These are phyloP conservation scores for Rhizopus sp. DNA, from an alignment of 371 early-diverging fungal genomes.

Conservation along the genomic window DNA sequence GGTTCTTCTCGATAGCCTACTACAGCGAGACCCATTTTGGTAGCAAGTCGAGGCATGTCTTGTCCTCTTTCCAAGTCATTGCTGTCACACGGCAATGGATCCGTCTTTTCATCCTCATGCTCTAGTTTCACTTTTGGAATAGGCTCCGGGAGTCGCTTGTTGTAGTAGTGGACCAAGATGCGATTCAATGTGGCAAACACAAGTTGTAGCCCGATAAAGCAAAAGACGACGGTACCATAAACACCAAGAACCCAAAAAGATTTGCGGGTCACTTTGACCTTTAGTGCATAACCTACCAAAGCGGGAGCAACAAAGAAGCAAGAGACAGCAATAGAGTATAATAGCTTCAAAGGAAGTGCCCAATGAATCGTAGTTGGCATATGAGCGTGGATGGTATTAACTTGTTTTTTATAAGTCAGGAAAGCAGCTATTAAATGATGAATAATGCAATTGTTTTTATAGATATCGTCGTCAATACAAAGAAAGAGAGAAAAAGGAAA, in stretches of 20 bases:
- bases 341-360: conserved; percentile 43
- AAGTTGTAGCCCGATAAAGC: conserved; percentile 42
- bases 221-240: conserved; percentile 47
- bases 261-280: conserved; percentile 27
- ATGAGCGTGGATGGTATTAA: not conserved
- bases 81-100: not conserved
- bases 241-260: conserved; percentile 45
- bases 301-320: conserved; percentile 49
- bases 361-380: conserved; percentile 21
- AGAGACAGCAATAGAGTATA: conserved; percentile 43
- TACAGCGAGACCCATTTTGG: conserved; percentile 48
- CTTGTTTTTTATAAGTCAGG: not conserved
- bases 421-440: too few relatives aligned
- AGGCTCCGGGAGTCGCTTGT: conserved; percentile 9
- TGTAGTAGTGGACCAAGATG: conserved; percentile 19
- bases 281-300: conserved; percentile 44
- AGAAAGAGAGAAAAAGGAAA: too few relatives aligned
- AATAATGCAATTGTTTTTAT: too few relatives aligned
- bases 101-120: conserved; percentile 3
- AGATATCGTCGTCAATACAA: too few relatives aligned
- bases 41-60: conserved; percentile 16
- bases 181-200: conserved; percentile 49
- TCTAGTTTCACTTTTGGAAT: conserved; percentile 10
- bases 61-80: conserved; percentile 2
- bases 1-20: conserved; percentile 72